Conservation (phyloP, 2,329 filamentous ascomycete species). For the Scytalidium sp. region DNA sequence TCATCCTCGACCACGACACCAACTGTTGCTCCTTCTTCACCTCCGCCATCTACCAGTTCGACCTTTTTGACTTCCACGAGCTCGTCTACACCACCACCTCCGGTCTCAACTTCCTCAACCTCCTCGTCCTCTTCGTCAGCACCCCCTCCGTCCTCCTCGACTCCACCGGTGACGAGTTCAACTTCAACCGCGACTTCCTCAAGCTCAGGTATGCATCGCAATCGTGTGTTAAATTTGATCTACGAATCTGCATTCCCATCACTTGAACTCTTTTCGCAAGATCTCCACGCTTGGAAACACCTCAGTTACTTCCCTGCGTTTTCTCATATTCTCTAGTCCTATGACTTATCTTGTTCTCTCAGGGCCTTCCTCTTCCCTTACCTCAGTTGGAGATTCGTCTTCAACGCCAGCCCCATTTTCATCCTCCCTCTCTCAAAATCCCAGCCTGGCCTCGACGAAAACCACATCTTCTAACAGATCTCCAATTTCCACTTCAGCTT, state of each 20-base stretch:
- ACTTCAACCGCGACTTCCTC: constrained; percentile 5
- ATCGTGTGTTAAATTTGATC: neutral
- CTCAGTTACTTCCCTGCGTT: neutral
- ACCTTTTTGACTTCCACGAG: constrained; percentile 1
- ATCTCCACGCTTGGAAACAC: neutral
- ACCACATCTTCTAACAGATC: constrained; percentile 8
- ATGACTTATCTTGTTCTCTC: constrained; percentile 5
- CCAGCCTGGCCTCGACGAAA: neutral
- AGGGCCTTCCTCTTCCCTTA: constrained; percentile 9
- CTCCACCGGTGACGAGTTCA: constrained; percentile 8
- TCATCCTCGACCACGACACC: constrained; percentile 6
- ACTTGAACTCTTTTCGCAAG: neutral
- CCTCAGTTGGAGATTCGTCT: too few species aligned
- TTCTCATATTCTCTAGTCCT: neutral
- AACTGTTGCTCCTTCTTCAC: constrained; percentile 8
- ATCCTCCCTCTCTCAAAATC: constrained; percentile 5
- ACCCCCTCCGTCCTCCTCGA: too few species aligned
- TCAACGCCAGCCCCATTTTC: constrained; percentile 6
- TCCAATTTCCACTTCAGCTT: constrained; percentile 6
- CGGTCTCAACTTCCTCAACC: constrained; percentile 10
- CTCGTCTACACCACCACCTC: constrained; percentile 5
- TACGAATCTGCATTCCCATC: neutral
- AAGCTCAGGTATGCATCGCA: neutral
- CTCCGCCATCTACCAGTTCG: neutral
- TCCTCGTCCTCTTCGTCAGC: constrained; percentile 8